Evolutionary conservation across 2,329 filamentous ascomycete species (phyloP).

Genomic region (Periconia sp.): DNA sequence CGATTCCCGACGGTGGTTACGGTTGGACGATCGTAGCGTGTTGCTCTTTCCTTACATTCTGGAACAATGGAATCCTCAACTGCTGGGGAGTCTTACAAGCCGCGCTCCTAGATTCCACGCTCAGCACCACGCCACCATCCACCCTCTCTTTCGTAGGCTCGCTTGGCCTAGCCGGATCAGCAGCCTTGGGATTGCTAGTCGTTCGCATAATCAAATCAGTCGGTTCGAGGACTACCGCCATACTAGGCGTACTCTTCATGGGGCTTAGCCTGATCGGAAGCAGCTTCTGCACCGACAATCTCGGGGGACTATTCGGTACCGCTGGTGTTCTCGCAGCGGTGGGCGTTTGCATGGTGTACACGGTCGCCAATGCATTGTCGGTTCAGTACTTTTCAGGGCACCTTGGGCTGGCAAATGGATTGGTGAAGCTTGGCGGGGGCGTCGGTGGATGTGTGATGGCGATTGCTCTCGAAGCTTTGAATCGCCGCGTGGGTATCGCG

Average conservation of each 20-base stretch:
- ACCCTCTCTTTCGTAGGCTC: conserved; percentile 63
- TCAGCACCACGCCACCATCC: conserved; percentile 49
- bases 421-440: conserved; percentile 33
- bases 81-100: conserved; percentile 64
- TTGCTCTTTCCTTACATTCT: conserved; percentile 56
- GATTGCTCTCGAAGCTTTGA: conserved; percentile 26
- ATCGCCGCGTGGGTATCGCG: conserved; percentile 25
- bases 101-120: conserved; percentile 53
- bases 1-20: conserved; percentile 57
- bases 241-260: conserved; percentile 55
- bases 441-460: conserved; percentile 31
- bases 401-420: conserved; percentile 32
- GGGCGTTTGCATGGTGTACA: conserved; percentile 37
- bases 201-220: conserved; percentile 54
- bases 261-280: conserved; percentile 53
- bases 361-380: conserved; percentile 23
- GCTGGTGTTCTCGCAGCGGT: conserved; percentile 52
- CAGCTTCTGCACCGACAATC: conserved; percentile 49
- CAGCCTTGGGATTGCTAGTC: conserved; percentile 55
- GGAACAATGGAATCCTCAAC: conserved; percentile 56
- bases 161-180: conserved; percentile 53
- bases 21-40: conserved; percentile 57
- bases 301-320: conserved; percentile 53
- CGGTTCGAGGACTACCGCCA: conserved; percentile 50
- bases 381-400: conserved; percentile 33